Evolutionary conservation across 495 filamentous ascomycete genomes (phyloP).

Genomic region (Niebla homalea): DNA sequence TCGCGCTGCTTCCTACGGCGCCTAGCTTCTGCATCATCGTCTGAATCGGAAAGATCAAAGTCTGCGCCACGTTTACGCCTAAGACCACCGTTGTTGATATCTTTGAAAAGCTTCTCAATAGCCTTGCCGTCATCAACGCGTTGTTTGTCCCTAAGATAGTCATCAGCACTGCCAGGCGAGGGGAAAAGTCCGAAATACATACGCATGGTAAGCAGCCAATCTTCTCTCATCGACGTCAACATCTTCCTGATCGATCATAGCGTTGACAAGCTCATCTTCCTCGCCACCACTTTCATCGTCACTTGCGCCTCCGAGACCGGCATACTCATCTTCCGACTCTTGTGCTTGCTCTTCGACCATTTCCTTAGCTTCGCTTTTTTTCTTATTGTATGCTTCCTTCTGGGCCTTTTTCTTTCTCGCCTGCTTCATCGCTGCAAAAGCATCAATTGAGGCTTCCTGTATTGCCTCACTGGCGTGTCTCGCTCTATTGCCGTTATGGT

Average conservation of each 20-base stretch:
- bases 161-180: constrained; percentile 11
- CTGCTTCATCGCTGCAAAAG: constrained; percentile 68
- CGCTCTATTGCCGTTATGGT: constrained; percentile 26
- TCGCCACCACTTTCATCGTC: constrained; percentile 74
- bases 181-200: constrained; percentile 28
- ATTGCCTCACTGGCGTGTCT: constrained; percentile 18
- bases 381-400: constrained; percentile 55
- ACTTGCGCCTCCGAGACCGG: constrained; percentile 78
- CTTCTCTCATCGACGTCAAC: constrained; percentile 62
- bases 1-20: constrained; percentile 72
- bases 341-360: constrained; percentile 89
- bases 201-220: constrained; percentile 80
- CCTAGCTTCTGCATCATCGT: constrained; percentile 66
- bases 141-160: constrained; percentile 42
- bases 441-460: constrained; percentile 37
- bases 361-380: constrained; percentile 72
- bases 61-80: constrained; percentile 63
- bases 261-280: constrained; percentile 53
- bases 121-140: constrained; percentile 64
- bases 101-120: constrained; percentile 78
- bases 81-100: constrained; percentile 75
- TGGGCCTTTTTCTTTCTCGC: constrained; percentile 41
- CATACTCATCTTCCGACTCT: constrained; percentile 97
- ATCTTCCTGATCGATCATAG: constrained; percentile 84
- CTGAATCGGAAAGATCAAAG: constrained; percentile 71